Conservation (phyloP, 257 asterid species). For the Verbascum thapsus region DNA sequence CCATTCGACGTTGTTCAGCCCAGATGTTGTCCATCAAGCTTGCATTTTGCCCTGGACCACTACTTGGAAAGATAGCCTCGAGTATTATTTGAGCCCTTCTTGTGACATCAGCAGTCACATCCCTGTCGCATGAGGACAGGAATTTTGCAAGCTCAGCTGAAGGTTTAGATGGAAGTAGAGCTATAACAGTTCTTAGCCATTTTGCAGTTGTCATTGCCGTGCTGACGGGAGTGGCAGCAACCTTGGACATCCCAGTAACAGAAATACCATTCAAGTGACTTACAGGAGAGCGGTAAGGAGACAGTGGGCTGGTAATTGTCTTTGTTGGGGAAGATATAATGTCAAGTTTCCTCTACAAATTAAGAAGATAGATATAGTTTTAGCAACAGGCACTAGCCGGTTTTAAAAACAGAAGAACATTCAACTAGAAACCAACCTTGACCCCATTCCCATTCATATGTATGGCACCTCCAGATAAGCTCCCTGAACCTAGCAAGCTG, state of each 20-base stretch:
- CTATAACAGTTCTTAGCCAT: slow-evolving; percentile 87
- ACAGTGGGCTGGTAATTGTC: slow-evolving; percentile 76
- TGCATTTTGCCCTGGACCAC: slow-evolving; percentile 80
- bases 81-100: slow-evolving; percentile 90
- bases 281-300: slow-evolving; percentile 74
- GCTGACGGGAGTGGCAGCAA: slow-evolving; percentile 91
- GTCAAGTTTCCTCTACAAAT: slow-evolving; percentile 71
- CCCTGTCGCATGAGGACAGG: slow-evolving; percentile 79
- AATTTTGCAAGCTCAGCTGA: slow-evolving; percentile 79
- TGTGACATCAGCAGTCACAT: slow-evolving; percentile 77
- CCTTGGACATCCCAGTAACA: slow-evolving; percentile 51
- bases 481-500: slow-evolving; percentile 84
- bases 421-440: slow-evolving; percentile 44
- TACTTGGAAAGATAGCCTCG: slow-evolving; percentile 90
- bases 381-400: slow-evolving; percentile 17
- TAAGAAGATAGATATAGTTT: slow-evolving; percentile 25
- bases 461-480: slow-evolving; percentile 72
- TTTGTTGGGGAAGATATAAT: slow-evolving; percentile 77
- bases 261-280: slow-evolving; percentile 46
- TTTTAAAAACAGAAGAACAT: slow-evolving; percentile 17
- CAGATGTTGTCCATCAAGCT: slow-evolving; percentile 89
- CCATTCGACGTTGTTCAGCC: slow-evolving; percentile 95
- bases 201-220: slow-evolving; percentile 97
- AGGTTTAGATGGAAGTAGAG: slow-evolving; percentile 88
- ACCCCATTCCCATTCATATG: slow-evolving; percentile 48